phyloP scores from a whole-genome alignment of 805 yeast species.

The Pichia insulana region DNA sequence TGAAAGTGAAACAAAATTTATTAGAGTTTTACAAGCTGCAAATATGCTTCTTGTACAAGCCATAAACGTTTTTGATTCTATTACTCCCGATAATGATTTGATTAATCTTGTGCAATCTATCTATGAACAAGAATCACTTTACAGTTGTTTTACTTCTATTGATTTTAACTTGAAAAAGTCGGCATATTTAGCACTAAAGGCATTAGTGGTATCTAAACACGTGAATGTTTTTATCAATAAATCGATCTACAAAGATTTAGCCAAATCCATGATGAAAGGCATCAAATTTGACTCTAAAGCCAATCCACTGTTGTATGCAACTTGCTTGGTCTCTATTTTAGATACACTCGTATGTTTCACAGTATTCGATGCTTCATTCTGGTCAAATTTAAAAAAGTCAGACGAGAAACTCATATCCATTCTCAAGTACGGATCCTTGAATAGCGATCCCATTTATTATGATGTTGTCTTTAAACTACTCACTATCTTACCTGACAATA shows the following conservation, averaged over 20 bases:
- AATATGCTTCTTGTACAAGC: constrained; percentile 36
- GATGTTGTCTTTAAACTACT: constrained; percentile 15
- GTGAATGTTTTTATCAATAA: constrained; percentile 18
- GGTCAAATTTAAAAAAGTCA: constrained; percentile 42
- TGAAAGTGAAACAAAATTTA: constrained; percentile 58
- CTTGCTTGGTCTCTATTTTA: constrained; percentile 40
- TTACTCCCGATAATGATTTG: constrained; percentile 15
- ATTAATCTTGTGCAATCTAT: constrained; percentile 24
- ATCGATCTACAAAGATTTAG: constrained; percentile 29
- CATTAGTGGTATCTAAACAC: constrained; percentile 18
- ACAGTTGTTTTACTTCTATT: constrained; percentile 33
- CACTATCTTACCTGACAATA: constrained; percentile 16
- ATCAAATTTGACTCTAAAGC: constrained; percentile 29
- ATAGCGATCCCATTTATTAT: constrained; percentile 45
- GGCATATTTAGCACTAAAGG: constrained; percentile 30
- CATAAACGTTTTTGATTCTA: constrained; percentile 7
- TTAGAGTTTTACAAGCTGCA: constrained; percentile 44
- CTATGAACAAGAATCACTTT: constrained; percentile 34
- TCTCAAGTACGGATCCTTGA: constrained; percentile 44
- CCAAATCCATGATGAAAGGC: constrained; percentile 37
- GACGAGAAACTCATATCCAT: constrained; percentile 38
- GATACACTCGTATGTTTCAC: constrained; percentile 38
- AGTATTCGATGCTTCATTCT: constrained; percentile 39
- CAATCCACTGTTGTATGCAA: constrained; percentile 36
- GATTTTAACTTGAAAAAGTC: constrained; percentile 37